Evolutionary conservation across 2,329 filamentous ascomycete species (phyloP).

Genomic region (Cordyceps tenuipes): DNA sequence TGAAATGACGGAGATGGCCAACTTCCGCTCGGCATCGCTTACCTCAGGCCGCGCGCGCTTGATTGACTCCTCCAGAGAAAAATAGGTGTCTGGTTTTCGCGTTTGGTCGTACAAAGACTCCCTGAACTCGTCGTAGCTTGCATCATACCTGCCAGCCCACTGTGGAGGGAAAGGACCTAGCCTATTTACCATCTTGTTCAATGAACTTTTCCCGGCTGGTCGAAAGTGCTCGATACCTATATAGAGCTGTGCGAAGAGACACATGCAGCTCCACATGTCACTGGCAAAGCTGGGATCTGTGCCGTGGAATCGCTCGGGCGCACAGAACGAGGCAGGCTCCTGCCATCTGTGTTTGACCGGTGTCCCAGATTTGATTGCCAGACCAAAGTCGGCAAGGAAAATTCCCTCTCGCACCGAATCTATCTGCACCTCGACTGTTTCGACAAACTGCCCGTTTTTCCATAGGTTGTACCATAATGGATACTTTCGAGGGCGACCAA

Average conservation of each 20-base stretch:
- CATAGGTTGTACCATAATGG: neutral
- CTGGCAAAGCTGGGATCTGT: slow-evolving; percentile 11
- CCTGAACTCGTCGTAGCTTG: neutral
- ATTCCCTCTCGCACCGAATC: slow-evolving; percentile 4
- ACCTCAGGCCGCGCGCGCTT: neutral
- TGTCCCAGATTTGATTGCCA: slow-evolving; percentile 9
- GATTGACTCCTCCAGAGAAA: neutral
- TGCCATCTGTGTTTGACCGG: slow-evolving; percentile 8
- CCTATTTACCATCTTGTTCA: neutral
- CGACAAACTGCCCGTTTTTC: slow-evolving; percentile 12
- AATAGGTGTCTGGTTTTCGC: neutral
- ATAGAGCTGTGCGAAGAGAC: neutral
- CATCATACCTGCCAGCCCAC: neutral
- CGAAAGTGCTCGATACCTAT: neutral
- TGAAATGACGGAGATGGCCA: neutral
- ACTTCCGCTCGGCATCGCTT: neutral
- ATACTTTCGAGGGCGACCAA: neutral
- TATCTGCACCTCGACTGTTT: neutral
- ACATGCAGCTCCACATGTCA: slow-evolving; percentile 9
- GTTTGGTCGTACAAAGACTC: neutral
- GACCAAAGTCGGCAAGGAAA: slow-evolving; percentile 14
- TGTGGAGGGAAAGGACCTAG: neutral
- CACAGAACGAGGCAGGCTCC: slow-evolving; percentile 13
- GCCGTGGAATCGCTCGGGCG: slow-evolving; percentile 13
- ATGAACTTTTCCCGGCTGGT: neutral